Conservation (phyloP, 2,329 filamentous ascomycete genomes). For the Microsporum audouinii region DNA sequence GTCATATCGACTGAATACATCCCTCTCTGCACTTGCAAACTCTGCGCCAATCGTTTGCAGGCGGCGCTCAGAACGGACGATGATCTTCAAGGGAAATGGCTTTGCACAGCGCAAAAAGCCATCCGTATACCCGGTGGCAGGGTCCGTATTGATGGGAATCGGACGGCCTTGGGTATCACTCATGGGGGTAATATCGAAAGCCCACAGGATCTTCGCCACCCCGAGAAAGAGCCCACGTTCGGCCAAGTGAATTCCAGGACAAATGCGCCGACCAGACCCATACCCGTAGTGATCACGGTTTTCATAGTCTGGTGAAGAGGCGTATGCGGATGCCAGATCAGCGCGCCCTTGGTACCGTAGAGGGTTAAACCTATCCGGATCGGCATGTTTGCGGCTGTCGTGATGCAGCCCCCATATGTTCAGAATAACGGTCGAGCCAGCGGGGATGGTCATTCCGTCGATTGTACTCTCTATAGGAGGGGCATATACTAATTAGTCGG, state of each 20-base stretch:
- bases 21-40: neutral
- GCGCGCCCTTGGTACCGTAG: constrained; percentile 19
- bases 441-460: constrained; percentile 39
- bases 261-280: constrained; percentile 18
- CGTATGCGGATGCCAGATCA: constrained; percentile 25
- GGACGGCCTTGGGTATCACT: neutral
- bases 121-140: neutral
- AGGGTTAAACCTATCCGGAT: constrained; percentile 25
- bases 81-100: neutral
- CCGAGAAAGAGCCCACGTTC: constrained; percentile 40
- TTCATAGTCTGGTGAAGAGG: constrained; percentile 17
- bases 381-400: constrained; percentile 33
- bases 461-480: constrained; percentile 30
- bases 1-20: neutral
- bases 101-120: neutral
- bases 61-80: neutral
- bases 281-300: constrained; percentile 35
- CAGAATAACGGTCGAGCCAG: constrained; percentile 34
- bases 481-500: neutral
- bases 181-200: constrained; percentile 16
- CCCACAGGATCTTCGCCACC: constrained; percentile 44
- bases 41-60: neutral
- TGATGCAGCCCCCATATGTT: constrained; percentile 43
- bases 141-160: neutral
- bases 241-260: constrained; percentile 39